Percentiles rank a stretch among this genome's conserved stretches.
Evolutionary conservation across 2,329 filamentous ascomycete genomes (phyloP).

Genomic region (Chaetomium olivaceum): DNA sequence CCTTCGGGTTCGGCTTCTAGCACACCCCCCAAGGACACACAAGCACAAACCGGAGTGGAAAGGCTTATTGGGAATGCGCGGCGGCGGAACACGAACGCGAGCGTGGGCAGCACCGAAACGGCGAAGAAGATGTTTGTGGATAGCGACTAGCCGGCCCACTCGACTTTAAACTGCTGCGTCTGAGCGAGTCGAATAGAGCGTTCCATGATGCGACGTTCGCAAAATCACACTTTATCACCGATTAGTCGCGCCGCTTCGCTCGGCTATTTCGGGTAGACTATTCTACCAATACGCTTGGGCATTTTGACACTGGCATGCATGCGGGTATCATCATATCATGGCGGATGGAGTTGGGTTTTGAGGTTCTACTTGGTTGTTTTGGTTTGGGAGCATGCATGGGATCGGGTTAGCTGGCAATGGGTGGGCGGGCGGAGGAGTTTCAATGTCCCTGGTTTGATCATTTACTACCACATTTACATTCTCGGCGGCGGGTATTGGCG

Average conservation of each 20-base stretch:
- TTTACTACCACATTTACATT: neutral
- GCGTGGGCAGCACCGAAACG: constrained; percentile 63
- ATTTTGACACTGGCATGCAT: neutral
- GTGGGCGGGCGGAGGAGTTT: neutral
- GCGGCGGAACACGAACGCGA: constrained; percentile 61
- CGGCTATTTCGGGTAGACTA: neutral
- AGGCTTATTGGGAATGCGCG: constrained; percentile 41
- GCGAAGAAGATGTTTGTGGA: constrained; percentile 57
- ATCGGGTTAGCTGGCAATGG: neutral
- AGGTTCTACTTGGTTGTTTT: neutral
- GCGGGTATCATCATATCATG: neutral
- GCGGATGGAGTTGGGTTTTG: neutral
- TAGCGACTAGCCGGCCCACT: constrained; percentile 31
- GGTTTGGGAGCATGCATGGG: neutral
- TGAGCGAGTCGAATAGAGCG: neutral
- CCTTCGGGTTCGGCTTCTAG: neutral
- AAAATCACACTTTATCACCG: no score
- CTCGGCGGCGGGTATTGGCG: neutral
- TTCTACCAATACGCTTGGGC: neutral
- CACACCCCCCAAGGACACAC: neutral
- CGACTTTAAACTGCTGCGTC: neutral
- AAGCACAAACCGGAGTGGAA: constrained; percentile 34
- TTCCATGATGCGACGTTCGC: no score
- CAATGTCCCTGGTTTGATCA: neutral
- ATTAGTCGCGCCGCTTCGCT: neutral